Evolutionary conservation across 768 basidiomycete species (phyloP).

Genomic region (Russula olivacea): DNA sequence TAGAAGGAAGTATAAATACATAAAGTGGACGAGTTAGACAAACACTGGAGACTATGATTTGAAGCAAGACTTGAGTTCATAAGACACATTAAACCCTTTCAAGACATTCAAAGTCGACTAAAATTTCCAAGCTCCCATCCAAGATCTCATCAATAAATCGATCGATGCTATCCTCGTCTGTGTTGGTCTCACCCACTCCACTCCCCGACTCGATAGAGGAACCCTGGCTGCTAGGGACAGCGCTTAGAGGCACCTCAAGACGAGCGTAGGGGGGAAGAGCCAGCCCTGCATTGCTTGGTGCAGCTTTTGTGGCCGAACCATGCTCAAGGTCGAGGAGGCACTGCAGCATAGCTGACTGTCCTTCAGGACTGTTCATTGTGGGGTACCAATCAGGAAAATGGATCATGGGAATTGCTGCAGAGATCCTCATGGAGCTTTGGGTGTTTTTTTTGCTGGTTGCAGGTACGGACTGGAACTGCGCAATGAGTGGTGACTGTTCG

Average conservation of each 20-base stretch:
- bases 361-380: background rate
- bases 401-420: background rate
- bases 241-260: background rate
- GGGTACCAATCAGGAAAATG: background rate
- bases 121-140: background rate
- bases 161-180: background rate
- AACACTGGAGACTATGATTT: background rate
- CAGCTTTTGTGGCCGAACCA: background rate
- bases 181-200: background rate
- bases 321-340: background rate
- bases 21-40: background rate
- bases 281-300: background rate
- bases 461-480: background rate
- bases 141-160: background rate
- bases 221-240: background rate
- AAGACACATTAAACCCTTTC: background rate
- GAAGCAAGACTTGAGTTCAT: background rate
- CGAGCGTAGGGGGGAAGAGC: background rate
- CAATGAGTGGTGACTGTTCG: background rate
- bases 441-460: background rate
- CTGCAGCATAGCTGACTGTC: background rate
- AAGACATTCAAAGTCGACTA: background rate
- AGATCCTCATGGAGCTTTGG: background rate
- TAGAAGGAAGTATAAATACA: background rate
- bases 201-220: background rate